Evolutionary conservation across 805 yeast species (phyloP), one percentile per base, ranked within the genome.

Genomic region (Ogataea nakhonphanomensis): DNA sequence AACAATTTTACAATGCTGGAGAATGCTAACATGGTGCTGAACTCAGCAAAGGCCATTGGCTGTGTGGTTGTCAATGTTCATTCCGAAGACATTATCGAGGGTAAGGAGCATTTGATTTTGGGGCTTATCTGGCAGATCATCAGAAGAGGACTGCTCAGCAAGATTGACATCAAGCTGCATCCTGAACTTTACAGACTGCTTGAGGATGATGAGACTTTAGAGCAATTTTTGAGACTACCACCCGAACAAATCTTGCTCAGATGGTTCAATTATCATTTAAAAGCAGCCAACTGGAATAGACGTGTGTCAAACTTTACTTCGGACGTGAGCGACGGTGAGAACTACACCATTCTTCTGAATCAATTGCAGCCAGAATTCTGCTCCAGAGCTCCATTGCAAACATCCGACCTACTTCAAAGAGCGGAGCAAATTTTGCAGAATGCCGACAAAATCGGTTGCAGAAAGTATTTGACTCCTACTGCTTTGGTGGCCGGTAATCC

Each of bases 31-130:
- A 90, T 93, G 51, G 98, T 93, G 27, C 87, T 93, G 66, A 93
- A 93, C 65, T 93, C 99, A 3, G 99, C 99, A 23, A 93, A 93
- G 69, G 99, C 98, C 38, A 93, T 93, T 66, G 99, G 99, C 14
- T 91, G 97, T 73, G 85, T 93, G 43, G 98, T 93, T 35, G 98
- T 93, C 37, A 93, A 93, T 59, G 98, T 93, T 36, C 98, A 91
- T 55, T 85, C 97, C 11, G 96, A 89, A 61, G 96, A 89, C 62
- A 86, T 90, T 39, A 57, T 87, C 48, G 97, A 89, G 57, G 97
- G 97, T 54, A 90, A 85, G 54, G 95, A 88, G 59, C 96, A 90
- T 64, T 75, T 90, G 61, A 84, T 90, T 43, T 67, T 91, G 49
- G 98, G 98, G 41, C 72, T 90, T 50, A 83, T 90, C 52, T 90